Conservation (phyloP, 1,284 basidiomycete genomes). For the Puccinia coronata region DNA sequence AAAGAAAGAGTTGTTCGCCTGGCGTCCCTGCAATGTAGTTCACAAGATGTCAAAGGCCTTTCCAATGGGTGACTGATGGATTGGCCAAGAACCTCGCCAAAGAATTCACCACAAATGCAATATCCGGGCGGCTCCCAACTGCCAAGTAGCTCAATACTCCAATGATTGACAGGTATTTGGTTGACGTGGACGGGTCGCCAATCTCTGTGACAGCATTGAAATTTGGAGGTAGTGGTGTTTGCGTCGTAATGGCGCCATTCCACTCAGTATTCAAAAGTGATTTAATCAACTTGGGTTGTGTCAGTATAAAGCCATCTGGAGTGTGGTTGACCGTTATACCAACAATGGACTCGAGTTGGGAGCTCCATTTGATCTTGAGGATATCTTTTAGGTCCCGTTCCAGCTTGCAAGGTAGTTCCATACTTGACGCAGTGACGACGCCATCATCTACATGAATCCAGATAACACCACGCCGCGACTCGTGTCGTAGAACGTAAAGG, state of each 20-base stretch:
- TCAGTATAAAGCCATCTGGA: background rate
- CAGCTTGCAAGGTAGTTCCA: too few species aligned
- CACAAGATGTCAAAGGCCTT: background rate
- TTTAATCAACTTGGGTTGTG: background rate
- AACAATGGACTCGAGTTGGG: background rate
- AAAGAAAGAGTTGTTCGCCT: background rate
- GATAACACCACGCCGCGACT: too few species aligned
- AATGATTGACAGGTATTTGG: background rate
- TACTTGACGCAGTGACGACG: too few species aligned
- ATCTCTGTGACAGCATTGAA: background rate
- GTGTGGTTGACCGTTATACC: too few species aligned
- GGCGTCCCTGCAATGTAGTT: background rate
- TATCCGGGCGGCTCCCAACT: background rate
- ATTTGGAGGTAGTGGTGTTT: background rate
- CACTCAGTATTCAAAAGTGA: background rate
- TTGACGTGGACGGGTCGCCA: too few species aligned
- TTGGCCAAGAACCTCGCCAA: background rate
- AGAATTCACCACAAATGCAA: background rate
- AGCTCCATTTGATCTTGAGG: slow-evolving; percentile 10
- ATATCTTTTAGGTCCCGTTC: too few species aligned
- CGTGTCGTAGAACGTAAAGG: too few species aligned
- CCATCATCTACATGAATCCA: too few species aligned
- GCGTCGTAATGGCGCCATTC: background rate
- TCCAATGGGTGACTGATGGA: background rate
- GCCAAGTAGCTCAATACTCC: background rate